Conservation (phyloP, 768 basidiomycete species). For the Leccinum subtestaceum region DNA sequence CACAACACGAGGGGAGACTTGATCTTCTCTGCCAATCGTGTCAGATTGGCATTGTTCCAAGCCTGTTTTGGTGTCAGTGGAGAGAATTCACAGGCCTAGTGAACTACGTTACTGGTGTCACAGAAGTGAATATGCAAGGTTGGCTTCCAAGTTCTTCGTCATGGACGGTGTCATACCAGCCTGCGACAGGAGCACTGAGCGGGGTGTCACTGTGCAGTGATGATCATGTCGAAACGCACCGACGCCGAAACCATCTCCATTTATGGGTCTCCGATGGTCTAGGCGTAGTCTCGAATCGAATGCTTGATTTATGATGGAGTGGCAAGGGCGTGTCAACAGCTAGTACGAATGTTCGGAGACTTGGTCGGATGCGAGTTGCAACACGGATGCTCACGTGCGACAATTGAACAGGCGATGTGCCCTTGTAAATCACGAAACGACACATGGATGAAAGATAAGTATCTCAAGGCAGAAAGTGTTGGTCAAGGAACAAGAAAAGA, state of each 20-base stretch:
- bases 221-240: slow-evolving; percentile 46
- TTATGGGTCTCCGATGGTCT: slow-evolving; percentile 81
- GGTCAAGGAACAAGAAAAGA: not conserved
- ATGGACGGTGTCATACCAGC: slow-evolving; percentile 90
- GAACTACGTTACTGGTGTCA: slow-evolving; percentile 69
- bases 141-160: slow-evolving; percentile 82
- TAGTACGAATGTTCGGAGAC: slow-evolving; percentile 28
- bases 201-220: not conserved
- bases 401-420: slow-evolving; percentile 87
- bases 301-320: slow-evolving; percentile 96
- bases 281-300: slow-evolving; percentile 89
- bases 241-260: slow-evolving; percentile 95
- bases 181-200: slow-evolving; percentile 36
- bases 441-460: slow-evolving; percentile 54
- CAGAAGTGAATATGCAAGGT: slow-evolving; percentile 94
- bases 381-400: slow-evolving; percentile 58
- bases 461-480: not conserved
- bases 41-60: slow-evolving; percentile 94
- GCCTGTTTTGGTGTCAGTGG: slow-evolving; percentile 51
- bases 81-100: not conserved
- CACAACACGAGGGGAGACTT: slow-evolving; percentile 94
- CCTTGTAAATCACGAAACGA: slow-evolving; percentile 93
- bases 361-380: not conserved
- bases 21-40: slow-evolving; percentile 95
- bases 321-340: slow-evolving; percentile 90